Evolutionary conservation across 2,329 filamentous ascomycete genomes (phyloP), one percentile per base, ranked within the genome.

Genomic region (Colletotrichum sp.): DNA sequence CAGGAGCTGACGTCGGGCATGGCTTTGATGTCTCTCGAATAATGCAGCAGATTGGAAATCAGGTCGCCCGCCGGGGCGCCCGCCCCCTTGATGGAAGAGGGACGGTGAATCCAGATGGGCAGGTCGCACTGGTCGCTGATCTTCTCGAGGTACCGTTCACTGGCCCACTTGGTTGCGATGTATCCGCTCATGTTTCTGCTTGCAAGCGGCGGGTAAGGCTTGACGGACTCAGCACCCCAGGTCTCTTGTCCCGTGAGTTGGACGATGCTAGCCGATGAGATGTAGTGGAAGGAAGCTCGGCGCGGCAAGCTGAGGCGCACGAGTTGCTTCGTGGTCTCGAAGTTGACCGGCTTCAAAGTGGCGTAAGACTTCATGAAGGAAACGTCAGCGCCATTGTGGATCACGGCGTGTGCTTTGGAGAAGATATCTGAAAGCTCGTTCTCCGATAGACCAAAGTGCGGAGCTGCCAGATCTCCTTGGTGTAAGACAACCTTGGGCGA

Each of bases 351-450:
- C 3, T 81, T 79, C 0, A 89, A 80, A 0, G 81, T 79, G 10
- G 79, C 34, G 77, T 88, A 89, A 3, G 80, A 79, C 32, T 88
- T 84, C 77, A 81, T 73, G 79, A 81, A 86, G 8, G 80, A 84
- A 16, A 82, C 81, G 24, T 85, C 83, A n/a, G 88, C 87, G 9
- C 86, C 90, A 68, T 83, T 85, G 80, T 91, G 93, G 26, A 94
- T 88, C 64, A 94, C 87, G 15, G 82, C 78, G 24, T 84, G 80
- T 0, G 79, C 77, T 9, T 81, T 48, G 7, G 72, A 72, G 12
- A 89, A 81, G 62, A 77, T 57, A 2, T 44, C 30, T 2, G 24
- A 28, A 7, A 36, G 60, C 1, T 10, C 4, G 4, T 60, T 26
- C 7, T 67, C 44, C 1, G 76, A 68, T 8, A 84, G 80, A 0